A percentile compares a stretch with the other conserved stretches of the same genome.
These are phyloP conservation scores for Scleroderma bovista DNA, from an alignment of 768 basidiomycete genomes.

Conservation along the genomic window DNA sequence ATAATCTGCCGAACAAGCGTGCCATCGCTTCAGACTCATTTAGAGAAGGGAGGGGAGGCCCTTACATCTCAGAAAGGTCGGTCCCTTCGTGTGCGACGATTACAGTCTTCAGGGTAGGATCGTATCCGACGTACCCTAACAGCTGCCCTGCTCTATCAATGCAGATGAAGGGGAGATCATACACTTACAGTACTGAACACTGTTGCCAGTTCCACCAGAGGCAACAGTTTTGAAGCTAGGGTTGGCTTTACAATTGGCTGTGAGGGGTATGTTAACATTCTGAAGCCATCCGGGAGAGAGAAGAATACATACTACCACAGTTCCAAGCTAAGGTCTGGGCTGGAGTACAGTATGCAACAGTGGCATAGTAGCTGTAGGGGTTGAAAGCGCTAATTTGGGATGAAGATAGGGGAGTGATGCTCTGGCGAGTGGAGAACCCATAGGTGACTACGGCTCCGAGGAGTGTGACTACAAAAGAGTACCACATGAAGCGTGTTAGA, in stretches of 20 bases:
- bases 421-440: too few species aligned
- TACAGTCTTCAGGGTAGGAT: conserved; percentile 32
- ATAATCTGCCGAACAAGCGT: conserved; percentile 20
- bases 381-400: conserved; percentile 39
- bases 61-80: conserved; percentile 24
- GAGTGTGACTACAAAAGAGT: too few species aligned
- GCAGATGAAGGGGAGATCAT: not conserved
- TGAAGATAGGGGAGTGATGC: conserved; percentile 36
- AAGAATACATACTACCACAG: conserved; percentile 45
- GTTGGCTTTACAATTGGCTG: conserved; percentile 46
- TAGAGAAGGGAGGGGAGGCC: not conserved
- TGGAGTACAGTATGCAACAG: conserved; percentile 45
- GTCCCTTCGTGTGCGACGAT: conserved; percentile 37
- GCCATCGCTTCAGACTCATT: not conserved
- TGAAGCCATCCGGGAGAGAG: not conserved
- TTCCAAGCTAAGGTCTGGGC: conserved; percentile 41
- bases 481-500: too few species aligned
- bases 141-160: too few species aligned
- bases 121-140: conserved; percentile 52
- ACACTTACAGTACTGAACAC: conserved; percentile 38
- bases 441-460: too few species aligned
- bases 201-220: conserved; percentile 41
- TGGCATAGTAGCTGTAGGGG: conserved; percentile 48
- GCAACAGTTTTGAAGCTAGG: conserved; percentile 41
- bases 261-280: not conserved